Conservation (phyloP, 495 filamentous ascomycete species). For the Lentithecium fluviatile region DNA sequence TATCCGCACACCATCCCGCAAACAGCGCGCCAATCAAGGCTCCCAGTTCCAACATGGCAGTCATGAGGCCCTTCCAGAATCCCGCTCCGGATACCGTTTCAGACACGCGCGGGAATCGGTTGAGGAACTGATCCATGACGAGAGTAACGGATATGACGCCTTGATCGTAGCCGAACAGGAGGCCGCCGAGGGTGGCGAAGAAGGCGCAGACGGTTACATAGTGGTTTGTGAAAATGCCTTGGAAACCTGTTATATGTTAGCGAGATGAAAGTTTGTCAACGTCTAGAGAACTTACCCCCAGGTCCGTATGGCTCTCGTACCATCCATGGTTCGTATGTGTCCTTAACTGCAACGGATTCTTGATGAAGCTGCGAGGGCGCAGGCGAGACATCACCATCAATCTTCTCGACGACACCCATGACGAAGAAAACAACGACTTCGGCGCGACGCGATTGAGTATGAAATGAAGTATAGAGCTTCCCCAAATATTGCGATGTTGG, state of each 20-base stretch:
- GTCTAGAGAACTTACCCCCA: conserved; percentile 12
- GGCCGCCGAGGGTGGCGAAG: conserved; percentile 56
- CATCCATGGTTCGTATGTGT: background rate
- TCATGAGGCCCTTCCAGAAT: conserved; percentile 61
- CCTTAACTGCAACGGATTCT: background rate
- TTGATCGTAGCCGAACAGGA: conserved; percentile 59
- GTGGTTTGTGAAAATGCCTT: conserved; percentile 50
- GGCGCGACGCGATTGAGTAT: too few relatives aligned
- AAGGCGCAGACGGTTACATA: conserved; percentile 56
- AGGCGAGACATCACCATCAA: conserved; percentile 7
- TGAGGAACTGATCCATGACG: conserved; percentile 59
- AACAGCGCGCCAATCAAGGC: conserved; percentile 56
- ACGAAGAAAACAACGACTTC: too few relatives aligned
- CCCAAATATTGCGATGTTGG: too few relatives aligned
- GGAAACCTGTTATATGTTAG: conserved; percentile 41
- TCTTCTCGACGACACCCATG: background rate
- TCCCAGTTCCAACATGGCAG: conserved; percentile 61
- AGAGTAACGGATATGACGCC: conserved; percentile 57
- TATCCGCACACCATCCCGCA: conserved; percentile 60
- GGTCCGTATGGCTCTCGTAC: conserved; percentile 28
- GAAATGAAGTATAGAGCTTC: too few relatives aligned
- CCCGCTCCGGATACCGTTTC: conserved; percentile 48
- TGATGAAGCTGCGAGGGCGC: conserved; percentile 4
- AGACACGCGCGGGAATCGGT: conserved; percentile 50
- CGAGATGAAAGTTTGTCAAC: background rate